A percentile compares a stretch with the other conserved stretches of the same genome.
Evolutionary conservation across 495 filamentous ascomycete genomes (phyloP).

Genomic region (Daldinia vernicosa): DNA sequence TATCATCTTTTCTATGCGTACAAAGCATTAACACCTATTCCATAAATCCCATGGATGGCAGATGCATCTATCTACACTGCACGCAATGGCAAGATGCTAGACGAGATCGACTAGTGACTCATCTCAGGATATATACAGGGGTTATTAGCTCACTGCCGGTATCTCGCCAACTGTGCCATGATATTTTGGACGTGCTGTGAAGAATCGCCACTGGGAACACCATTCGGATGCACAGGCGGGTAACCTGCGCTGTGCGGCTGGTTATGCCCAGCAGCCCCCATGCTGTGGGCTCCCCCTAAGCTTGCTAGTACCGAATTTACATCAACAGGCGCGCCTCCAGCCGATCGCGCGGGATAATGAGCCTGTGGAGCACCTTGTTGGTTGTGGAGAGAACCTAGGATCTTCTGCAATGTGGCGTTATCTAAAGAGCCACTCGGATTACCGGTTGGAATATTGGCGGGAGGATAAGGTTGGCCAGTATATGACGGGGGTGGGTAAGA

Average conservation of each 20-base stretch:
- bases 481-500: slow-evolving; percentile 18
- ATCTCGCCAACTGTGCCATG: slow-evolving; percentile 59
- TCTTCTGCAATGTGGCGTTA: slow-evolving; percentile 73
- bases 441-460: slow-evolving; percentile 15
- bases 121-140: not conserved
- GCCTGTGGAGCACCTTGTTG: slow-evolving; percentile 50
- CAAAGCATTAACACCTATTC: not conserved
- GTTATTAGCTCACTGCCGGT: slow-evolving; percentile 49
- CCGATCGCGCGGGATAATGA: slow-evolving; percentile 1
- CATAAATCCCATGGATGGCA: not conserved
- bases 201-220: slow-evolving; percentile 41
- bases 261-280: slow-evolving; percentile 34
- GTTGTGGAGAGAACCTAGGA: slow-evolving; percentile 70
- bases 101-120: not conserved
- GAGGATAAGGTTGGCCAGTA: slow-evolving; percentile 36
- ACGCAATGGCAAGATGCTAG: not conserved
- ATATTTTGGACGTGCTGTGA: slow-evolving; percentile 59
- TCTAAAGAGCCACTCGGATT: slow-evolving; percentile 66
- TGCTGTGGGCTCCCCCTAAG: slow-evolving; percentile 37
- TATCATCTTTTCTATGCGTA: not conserved
- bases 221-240: slow-evolving; percentile 28
- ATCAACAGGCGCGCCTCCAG: slow-evolving; percentile 8
- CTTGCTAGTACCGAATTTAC: slow-evolving; percentile 17
- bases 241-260: slow-evolving; percentile 35
- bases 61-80: not conserved